Base-by-base conservation (phyloP, 2,329 filamentous ascomycete genomes). In the Macrophomina tecta region DNA sequence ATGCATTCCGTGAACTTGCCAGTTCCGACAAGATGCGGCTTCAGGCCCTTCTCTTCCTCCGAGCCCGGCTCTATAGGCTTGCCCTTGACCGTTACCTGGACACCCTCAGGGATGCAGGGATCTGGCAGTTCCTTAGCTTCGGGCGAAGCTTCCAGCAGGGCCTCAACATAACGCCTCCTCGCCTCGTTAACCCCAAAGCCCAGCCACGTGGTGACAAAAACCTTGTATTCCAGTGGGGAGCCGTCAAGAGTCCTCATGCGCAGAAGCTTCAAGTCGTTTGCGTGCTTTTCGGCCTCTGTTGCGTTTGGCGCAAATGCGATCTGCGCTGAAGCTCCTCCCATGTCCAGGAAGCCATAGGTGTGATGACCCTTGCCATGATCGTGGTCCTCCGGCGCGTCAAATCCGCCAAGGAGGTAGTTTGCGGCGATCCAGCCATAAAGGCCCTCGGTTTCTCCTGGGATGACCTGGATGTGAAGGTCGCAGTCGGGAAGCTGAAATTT, bases 161-260 rank as follows among this genome's bases (percentile, higher is more conserved):
- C 84, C 68, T 93, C 85, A n/a, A 98, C 83, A 73, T 96, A 99
- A 66, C 94, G 87, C 71, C 90, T 85, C 55, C 95, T 88, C 4
- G 96, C 95, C 80, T 97, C 90, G 70, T 97, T 95, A 36, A 96
- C 94, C n/a, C 95, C 95, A 75, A 97, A 99, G 0, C 94, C 94
- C 5, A 99, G 85, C 95, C 95, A 99, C 0, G 95, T 97, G 1
- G 94, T 94, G 0, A 96, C 94, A 76, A 99, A 99, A 3, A 99
- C 91, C 71, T 87, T 89, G 80, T 97, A 92, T 75, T 99, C 95
- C 56, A 89, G 81, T 0, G 90, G 80, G 1, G 87, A 84, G 9
- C 95, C 95, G 75, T 95, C 89, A 23, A 98, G 80, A 2, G 89
- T 95, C 69, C 96, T 88, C 80, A 99, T 82, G 58, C 95, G 90